A percentile compares a stretch with the other conserved stretches of the same genome.
Conservation (phyloP, 2,329 filamentous ascomycete species). For the Botryosphaeria dothidea region DNA sequence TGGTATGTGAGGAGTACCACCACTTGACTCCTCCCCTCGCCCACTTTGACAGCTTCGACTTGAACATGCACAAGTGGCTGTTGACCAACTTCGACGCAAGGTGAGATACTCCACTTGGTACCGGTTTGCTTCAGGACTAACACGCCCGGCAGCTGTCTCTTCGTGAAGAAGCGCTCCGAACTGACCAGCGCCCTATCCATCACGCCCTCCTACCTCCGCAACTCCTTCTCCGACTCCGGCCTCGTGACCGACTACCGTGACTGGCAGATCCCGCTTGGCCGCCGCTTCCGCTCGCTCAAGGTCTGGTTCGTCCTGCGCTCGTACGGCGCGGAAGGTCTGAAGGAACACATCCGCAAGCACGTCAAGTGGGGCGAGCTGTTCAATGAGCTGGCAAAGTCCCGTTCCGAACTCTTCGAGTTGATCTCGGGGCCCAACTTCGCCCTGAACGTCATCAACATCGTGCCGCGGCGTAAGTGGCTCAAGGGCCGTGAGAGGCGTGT, state of each 20-base stretch:
- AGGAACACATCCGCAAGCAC: constrained; percentile 69
- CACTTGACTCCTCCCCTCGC: constrained; percentile 63
- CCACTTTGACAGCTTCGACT: constrained; percentile 82
- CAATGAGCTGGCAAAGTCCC: constrained; percentile 56
- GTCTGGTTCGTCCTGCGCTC: constrained; percentile 91
- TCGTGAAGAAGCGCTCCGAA: constrained; percentile 71
- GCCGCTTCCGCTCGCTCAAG: constrained; percentile 85
- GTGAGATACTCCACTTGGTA: constrained; percentile 27
- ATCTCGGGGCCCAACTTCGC: constrained; percentile 75
- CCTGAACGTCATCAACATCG: constrained; percentile 75
- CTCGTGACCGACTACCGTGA: constrained; percentile 93
- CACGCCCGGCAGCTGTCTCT: constrained; percentile 63
- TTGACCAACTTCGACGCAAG: constrained; percentile 85
- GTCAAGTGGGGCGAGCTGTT: constrained; percentile 72
- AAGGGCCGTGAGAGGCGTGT: constrained; percentile 19
- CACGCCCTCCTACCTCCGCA: constrained; percentile 78
- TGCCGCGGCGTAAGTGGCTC: constrained; percentile 37
- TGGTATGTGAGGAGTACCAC: constrained; percentile 80
- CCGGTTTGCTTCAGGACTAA: background rate
- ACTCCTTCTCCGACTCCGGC: constrained; percentile 76
- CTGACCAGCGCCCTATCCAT: constrained; percentile 80
- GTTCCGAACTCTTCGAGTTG: constrained; percentile 73
- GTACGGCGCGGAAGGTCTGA: constrained; percentile 77
- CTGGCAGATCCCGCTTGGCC: constrained; percentile 93
- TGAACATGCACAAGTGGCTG: constrained; percentile 98